These are phyloP conservation scores for Sclerotinia nivalis DNA, from an alignment of 2,329 filamentous ascomycete genomes.

Conservation along the genomic window DNA sequence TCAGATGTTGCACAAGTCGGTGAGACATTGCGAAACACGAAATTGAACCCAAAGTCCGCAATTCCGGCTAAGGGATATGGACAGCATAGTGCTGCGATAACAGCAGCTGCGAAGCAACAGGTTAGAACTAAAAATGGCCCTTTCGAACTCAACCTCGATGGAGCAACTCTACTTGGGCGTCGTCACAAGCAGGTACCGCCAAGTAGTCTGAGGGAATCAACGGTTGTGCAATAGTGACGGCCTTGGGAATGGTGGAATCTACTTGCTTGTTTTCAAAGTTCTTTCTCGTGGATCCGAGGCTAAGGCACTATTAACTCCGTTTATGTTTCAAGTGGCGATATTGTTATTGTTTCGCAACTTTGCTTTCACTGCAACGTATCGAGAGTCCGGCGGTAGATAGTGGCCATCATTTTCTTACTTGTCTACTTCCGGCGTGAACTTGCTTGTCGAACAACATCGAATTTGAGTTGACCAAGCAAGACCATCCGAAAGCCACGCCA, in stretches of 20 bases:
- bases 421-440: neutral
- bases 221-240: constrained; percentile 29
- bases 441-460: neutral
- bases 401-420: neutral
- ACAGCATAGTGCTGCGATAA: constrained; percentile 82
- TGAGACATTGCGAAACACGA: constrained; percentile 82
- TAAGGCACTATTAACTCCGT: neutral
- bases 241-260: neutral
- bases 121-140: constrained; percentile 72
- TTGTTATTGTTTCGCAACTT: neutral
- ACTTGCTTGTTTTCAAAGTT: neutral
- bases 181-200: constrained; percentile 52
- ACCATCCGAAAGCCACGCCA: neutral
- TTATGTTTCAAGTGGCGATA: neutral
- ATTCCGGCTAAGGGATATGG: constrained; percentile 71
- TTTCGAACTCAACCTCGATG: constrained; percentile 90
- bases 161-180: constrained; percentile 83
- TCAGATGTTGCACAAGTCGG: constrained; percentile 71
- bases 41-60: constrained; percentile 66
- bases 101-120: constrained; percentile 79
- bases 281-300: neutral
- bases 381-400: neutral
- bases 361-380: neutral
- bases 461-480: neutral
- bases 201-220: constrained; percentile 37